These are phyloP conservation scores for Epichloe hybrida DNA, from an alignment of 2,329 filamentous ascomycete genomes.

Conservation along the genomic window DNA sequence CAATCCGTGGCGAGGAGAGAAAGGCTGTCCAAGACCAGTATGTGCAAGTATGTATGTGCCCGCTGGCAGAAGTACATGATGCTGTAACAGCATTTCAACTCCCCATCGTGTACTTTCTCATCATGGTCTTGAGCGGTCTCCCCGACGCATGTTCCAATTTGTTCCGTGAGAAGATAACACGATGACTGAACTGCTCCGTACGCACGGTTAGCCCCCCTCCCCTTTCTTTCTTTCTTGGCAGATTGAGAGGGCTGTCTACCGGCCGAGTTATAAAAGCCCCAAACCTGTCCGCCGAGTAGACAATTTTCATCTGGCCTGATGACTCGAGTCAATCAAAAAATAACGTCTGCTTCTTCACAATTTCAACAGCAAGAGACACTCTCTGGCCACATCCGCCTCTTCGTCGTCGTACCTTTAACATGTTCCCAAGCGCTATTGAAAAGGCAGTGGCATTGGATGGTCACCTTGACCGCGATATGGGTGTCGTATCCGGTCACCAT, in stretches of 20 bases:
- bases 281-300: background rate
- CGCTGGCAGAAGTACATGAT: background rate
- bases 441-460: slow-evolving; percentile 2
- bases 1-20: background rate
- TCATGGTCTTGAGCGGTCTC: background rate
- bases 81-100: no score
- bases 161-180: background rate
- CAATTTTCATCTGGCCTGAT: background rate
- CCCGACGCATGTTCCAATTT: background rate
- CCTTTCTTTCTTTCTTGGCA: background rate
- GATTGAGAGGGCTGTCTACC: background rate
- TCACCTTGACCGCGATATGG: slow-evolving; percentile 4
- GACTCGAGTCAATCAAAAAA: background rate
- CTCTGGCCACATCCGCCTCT: background rate
- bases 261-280: background rate
- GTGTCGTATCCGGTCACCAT: slow-evolving; percentile 1
- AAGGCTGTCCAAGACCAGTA: background rate
- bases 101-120: background rate
- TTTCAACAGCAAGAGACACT: background rate
- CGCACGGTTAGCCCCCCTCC: background rate
- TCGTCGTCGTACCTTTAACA: background rate
- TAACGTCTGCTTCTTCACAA: background rate
- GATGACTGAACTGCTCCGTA: background rate
- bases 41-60: background rate
- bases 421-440: slow-evolving; percentile 6